Conservation (phyloP, 106 monocot genomes). For the Dioscorea zingiberensis region DNA sequence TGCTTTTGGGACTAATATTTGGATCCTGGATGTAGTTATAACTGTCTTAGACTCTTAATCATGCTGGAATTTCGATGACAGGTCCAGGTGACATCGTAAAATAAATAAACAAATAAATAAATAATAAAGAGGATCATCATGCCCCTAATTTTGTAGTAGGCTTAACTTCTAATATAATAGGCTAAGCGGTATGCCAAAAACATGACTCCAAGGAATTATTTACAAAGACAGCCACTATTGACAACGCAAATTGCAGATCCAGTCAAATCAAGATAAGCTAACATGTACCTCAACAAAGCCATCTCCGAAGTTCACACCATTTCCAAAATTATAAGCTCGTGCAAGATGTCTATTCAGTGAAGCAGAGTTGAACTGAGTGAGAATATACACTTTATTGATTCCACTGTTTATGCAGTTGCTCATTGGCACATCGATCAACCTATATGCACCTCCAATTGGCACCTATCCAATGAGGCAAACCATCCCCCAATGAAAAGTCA, state of each 20-base stretch:
- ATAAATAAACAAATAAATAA: no score
- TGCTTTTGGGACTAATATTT: neutral
- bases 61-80: no score
- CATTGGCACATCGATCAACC: conserved; percentile 67
- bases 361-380: conserved; percentile 61
- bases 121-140: neutral
- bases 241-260: no score
- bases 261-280: neutral
- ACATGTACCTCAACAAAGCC: conserved; percentile 53
- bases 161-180: neutral
- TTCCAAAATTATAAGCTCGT: conserved; percentile 42
- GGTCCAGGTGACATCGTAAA: no score
- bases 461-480: conserved; percentile 1
- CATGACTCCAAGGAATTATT: neutral
- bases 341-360: conserved; percentile 61
- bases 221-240: neutral
- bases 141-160: neutral
- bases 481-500: neutral
- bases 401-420: conserved; percentile 76
- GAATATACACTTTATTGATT: conserved; percentile 54
- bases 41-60: neutral
- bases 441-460: conserved; percentile 56
- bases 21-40: neutral
- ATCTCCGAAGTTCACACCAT: conserved; percentile 46
- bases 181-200: neutral